Evolutionary conservation across 2,329 filamentous ascomycete genomes (phyloP).

Genomic region (Fusarium virguliforme): DNA sequence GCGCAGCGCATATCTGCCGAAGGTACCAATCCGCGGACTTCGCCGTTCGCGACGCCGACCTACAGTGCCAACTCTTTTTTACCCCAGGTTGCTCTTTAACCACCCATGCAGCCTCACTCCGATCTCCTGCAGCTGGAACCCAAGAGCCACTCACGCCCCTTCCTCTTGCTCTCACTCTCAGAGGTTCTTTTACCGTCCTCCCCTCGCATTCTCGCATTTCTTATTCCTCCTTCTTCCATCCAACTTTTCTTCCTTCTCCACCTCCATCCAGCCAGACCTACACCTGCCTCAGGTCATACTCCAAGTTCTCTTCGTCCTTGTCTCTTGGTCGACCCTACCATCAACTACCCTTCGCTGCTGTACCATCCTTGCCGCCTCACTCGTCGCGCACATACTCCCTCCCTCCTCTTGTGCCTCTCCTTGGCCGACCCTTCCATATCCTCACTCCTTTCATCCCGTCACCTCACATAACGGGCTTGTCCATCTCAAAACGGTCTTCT

Average conservation of each 20-base stretch:
- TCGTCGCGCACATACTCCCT: neutral
- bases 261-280: conserved; percentile 22
- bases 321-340: conserved; percentile 22
- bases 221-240: conserved; percentile 50
- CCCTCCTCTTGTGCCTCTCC: conserved; percentile 31
- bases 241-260: conserved; percentile 45
- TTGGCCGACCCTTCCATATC: conserved; percentile 28
- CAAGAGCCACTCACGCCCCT: conserved; percentile 53
- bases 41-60: conserved; percentile 36
- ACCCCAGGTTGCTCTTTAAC: conserved; percentile 44
- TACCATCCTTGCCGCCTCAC: conserved; percentile 13
- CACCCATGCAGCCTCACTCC: conserved; percentile 48
- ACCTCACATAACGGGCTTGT: conserved; percentile 13
- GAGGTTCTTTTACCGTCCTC: conserved; percentile 50
- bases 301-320: conserved; percentile 8
- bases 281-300: conserved; percentile 19
- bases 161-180: conserved; percentile 48
- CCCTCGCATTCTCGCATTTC: conserved; percentile 44
- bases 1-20: conserved; percentile 28
- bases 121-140: conserved; percentile 48
- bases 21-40: conserved; percentile 45
- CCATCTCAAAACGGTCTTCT: conserved; percentile 12
- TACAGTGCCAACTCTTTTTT: conserved; percentile 48
- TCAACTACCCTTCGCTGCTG: conserved; percentile 17
- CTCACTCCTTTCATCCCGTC: conserved; percentile 21